A percentile compares a stretch with the other conserved stretches of the same genome.
phyloP scores from a whole-genome alignment of 2,329 filamentous ascomycete genomes.

The Trichophyton verrucosum region DNA sequence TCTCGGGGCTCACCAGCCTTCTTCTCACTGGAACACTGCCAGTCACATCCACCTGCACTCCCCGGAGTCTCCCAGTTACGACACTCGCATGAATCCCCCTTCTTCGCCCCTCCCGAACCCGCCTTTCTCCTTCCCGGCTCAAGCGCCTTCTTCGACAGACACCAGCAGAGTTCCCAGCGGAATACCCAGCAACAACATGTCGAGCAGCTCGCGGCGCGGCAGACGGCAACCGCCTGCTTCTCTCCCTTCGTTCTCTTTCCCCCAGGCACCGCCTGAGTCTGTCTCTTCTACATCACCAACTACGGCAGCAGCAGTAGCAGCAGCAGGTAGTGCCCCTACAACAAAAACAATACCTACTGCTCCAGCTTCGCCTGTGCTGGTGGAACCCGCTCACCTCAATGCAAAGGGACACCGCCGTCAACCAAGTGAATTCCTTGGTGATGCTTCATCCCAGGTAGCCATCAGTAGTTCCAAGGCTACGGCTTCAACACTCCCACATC shows the following conservation, averaged over 20 bases:
- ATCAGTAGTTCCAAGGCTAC: background rate
- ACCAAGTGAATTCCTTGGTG: constrained; percentile 43
- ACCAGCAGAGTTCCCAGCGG: too few species aligned
- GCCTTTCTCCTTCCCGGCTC: background rate
- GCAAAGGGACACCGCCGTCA: constrained; percentile 20
- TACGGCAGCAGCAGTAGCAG: constrained; percentile 7
- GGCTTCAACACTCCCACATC: constrained; percentile 17
- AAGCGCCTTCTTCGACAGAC: background rate
- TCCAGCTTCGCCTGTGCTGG: constrained; percentile 12
- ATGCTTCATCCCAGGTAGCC: constrained; percentile 20
- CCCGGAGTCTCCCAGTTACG: background rate
- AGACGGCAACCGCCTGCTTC: background rate
- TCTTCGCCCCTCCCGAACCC: background rate
- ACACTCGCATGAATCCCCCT: background rate
- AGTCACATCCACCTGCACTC: background rate
- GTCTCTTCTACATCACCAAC: constrained; percentile 10
- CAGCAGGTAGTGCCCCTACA: constrained; percentile 9
- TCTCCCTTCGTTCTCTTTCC: constrained; percentile 19
- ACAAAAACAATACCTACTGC: background rate
- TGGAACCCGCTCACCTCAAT: constrained; percentile 17
- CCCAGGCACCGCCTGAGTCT: constrained; percentile 17
- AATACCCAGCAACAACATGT: background rate
- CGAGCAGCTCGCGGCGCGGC: background rate
- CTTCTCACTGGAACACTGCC: background rate
- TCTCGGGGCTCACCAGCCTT: background rate